Evolutionary conservation across 352 stramenopile genomes (phyloP), one percentile per base, ranked within the genome.

Genomic region (Pythium vanterpoolii): DNA sequence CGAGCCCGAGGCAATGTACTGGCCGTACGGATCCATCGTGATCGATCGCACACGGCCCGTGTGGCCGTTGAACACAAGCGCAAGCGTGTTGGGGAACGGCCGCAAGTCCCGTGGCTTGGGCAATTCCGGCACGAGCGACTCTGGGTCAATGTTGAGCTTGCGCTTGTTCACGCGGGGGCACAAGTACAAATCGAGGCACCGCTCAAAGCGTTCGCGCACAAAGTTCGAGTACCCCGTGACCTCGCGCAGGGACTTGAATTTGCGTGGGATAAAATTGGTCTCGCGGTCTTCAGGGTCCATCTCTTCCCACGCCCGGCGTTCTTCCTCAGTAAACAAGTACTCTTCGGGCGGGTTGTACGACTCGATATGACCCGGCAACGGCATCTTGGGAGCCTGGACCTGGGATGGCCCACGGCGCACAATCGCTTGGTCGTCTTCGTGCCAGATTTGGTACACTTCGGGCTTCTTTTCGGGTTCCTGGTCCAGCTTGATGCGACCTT

Each of bases 341-440:
- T 99, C 98, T 58, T 98, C 89, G 0, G 98, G 98, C 30, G 98
- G 98, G 69, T 99, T 98, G 85, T 99, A 99, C 56, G 92, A 99
- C 71, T 99, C 96, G 33, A 96, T 96, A 73, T 99, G 97, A 46
- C 96, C 96, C 0, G 98, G 98, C 43, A 98, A 91, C 13, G 93
- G 85, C 71, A 98, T 92, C 75, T 99, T 99, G 0, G 98, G 97
- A 21, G 98, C 96, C 43, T 98, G 87, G 21, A 99, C 97, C 61
- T 99, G 90, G 27, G 96, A 88, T 0, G 96, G 96, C 6, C 96
- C 96, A 74, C 98, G 98, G 52, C 89, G 79, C 46, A 90, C 87
- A 40, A 85, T 64, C 16, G 86, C 81, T 48, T 93, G 81, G 74
- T 96, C 91, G 48, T 98, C 89, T 26, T 96, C 87, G 48, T 89